phyloP scores from a whole-genome alignment of 495 filamentous ascomycete genomes.

The Choiromyces venosus region DNA sequence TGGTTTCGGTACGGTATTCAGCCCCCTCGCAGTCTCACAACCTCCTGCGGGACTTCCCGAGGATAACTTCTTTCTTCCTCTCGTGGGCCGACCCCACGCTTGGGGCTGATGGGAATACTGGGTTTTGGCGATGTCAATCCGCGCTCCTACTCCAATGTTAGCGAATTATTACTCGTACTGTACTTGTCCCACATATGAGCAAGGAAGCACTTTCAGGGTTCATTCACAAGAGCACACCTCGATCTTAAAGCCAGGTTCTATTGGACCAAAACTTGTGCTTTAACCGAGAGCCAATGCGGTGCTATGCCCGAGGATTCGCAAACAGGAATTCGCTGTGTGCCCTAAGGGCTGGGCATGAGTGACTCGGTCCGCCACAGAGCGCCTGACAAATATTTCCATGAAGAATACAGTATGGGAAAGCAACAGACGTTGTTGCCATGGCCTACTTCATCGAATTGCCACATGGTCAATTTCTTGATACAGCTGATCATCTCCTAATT shows the following conservation, averaged over 20 bases:
- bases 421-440: background rate
- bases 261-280: background rate
- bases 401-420: too few relatives aligned
- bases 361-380: background rate
- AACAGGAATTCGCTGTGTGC: background rate
- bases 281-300: background rate
- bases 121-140: background rate
- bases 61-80: background rate
- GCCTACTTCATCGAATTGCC: background rate
- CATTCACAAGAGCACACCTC: background rate
- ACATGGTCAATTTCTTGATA: background rate
- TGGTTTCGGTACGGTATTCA: background rate
- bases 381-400: background rate
- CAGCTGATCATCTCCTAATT: background rate
- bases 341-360: background rate
- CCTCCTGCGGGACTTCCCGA: background rate
- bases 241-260: background rate
- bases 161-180: conserved; percentile 1
- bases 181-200: background rate
- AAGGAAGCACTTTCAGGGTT: background rate
- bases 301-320: background rate
- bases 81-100: background rate
- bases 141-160: background rate
- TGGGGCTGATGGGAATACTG: background rate
- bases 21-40: background rate